Percentiles rank a stretch among this genome's conserved stretches.
Evolutionary conservation across 352 stramenopile genomes (phyloP).

Genomic region (Globisporangium camurandrum): DNA sequence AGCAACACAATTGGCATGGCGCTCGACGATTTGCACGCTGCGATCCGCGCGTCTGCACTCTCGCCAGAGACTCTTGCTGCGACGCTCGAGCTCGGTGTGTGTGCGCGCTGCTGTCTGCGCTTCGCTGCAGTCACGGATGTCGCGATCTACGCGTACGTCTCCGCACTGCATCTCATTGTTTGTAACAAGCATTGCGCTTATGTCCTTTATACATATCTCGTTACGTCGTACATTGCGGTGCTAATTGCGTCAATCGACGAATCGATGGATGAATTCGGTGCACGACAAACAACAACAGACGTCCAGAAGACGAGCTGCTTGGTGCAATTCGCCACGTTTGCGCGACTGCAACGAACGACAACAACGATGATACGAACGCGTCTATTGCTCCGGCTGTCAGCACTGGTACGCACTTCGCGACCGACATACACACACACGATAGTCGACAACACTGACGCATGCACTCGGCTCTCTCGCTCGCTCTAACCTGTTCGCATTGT

Average conservation of each 20-base stretch:
- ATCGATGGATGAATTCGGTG: too few relatives aligned
- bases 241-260: too few relatives aligned
- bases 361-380: not conserved
- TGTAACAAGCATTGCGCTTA: not conserved
- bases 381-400: constrained; percentile 1
- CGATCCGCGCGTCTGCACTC: constrained; percentile 20
- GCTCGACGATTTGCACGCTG: constrained; percentile 14
- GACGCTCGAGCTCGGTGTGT: constrained; percentile 27
- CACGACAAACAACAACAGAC: constrained; percentile 15
- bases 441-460: not conserved
- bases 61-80: constrained; percentile 21
- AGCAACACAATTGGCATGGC: constrained; percentile 2
- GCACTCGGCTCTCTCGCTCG: not conserved
- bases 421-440: not conserved
- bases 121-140: constrained; percentile 39
- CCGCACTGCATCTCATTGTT: not conserved
- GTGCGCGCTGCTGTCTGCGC: constrained; percentile 61
- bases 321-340: constrained; percentile 9
- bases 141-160: constrained; percentile 47
- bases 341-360: too few relatives aligned
- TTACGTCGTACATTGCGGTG: too few relatives aligned
- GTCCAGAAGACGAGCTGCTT: constrained; percentile 23
- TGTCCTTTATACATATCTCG: too few relatives aligned
- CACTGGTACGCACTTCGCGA: not conserved
- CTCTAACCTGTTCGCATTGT: constrained; percentile 2